Evolutionary conservation across 148 eudicot genomes (phyloP).

Genomic region (Cornus kousa): DNA sequence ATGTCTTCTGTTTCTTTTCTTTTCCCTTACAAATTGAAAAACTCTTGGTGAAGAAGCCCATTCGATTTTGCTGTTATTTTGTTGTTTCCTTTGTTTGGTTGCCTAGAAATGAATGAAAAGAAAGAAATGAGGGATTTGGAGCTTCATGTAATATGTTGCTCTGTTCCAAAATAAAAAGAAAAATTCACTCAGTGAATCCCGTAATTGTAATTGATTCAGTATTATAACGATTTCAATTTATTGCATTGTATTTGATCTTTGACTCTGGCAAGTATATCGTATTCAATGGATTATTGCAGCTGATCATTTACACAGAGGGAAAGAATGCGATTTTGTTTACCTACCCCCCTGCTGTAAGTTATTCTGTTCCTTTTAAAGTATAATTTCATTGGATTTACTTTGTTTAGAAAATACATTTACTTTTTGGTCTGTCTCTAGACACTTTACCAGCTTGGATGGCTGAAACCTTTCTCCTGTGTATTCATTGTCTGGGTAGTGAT

Average conservation of each 20-base stretch:
- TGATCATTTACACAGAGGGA: constrained; percentile 77
- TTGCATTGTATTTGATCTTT: constrained; percentile 45
- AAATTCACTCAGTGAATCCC: neutral
- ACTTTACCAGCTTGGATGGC: neutral
- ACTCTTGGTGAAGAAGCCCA: neutral
- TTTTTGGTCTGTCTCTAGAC: too few species aligned
- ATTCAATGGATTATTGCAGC: constrained; percentile 69
- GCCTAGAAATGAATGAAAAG: too few species aligned
- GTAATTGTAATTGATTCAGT: neutral
- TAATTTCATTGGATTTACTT: neutral
- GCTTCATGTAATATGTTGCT: neutral
- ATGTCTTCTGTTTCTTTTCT: neutral
- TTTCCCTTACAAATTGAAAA: too few species aligned
- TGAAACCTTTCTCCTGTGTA: constrained; percentile 1
- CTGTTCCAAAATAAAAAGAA: neutral
- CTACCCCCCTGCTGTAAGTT: constrained; percentile 80
- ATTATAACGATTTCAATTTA: neutral
- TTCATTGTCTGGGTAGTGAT: neutral
- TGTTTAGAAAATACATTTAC: neutral
- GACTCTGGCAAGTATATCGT: constrained; percentile 75
- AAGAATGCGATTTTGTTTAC: constrained; percentile 46
- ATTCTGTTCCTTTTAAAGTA: neutral
- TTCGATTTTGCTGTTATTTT: neutral
- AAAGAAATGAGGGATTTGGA: neutral
- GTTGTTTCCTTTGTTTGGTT: neutral